These are phyloP conservation scores for Trichoderma simmonsii DNA, from an alignment of 2,329 filamentous ascomycete genomes.

Conservation along the genomic window DNA sequence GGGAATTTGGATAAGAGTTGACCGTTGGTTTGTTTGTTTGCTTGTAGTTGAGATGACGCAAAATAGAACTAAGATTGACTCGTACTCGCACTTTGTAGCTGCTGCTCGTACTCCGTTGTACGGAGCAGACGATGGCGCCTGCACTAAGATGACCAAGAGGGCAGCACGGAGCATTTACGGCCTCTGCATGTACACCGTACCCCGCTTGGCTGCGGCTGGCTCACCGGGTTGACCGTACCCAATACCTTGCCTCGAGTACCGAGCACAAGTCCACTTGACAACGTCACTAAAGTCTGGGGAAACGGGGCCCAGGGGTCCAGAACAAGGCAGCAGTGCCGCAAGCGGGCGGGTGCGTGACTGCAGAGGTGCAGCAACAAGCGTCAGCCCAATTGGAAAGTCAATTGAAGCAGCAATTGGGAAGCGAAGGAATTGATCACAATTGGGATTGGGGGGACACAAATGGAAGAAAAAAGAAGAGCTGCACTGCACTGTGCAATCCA, in stretches of 20 bases:
- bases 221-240: constrained; percentile 21
- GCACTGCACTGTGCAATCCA: not conserved
- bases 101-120: not conserved
- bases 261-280: constrained; percentile 5
- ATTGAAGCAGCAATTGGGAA: not conserved
- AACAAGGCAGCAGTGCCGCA: constrained; percentile 4
- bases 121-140: not conserved
- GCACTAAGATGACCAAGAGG: not conserved
- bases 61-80: not conserved
- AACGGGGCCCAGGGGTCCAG: constrained; percentile 15
- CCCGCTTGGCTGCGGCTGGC: constrained; percentile 23
- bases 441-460: not conserved
- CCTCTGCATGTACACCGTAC: constrained; percentile 24
- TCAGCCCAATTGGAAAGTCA: not conserved
- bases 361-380: not conserved
- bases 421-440: no score
- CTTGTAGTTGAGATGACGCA: not conserved
- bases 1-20: not conserved
- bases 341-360: not conserved
- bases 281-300: constrained; percentile 20
- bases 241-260: constrained; percentile 16
- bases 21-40: not conserved
- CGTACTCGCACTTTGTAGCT: not conserved
- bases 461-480: not conserved
- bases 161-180: not conserved